Evolutionary conservation across 495 filamentous ascomycete genomes (phyloP).

Genomic region (Neurospora sp.): DNA sequence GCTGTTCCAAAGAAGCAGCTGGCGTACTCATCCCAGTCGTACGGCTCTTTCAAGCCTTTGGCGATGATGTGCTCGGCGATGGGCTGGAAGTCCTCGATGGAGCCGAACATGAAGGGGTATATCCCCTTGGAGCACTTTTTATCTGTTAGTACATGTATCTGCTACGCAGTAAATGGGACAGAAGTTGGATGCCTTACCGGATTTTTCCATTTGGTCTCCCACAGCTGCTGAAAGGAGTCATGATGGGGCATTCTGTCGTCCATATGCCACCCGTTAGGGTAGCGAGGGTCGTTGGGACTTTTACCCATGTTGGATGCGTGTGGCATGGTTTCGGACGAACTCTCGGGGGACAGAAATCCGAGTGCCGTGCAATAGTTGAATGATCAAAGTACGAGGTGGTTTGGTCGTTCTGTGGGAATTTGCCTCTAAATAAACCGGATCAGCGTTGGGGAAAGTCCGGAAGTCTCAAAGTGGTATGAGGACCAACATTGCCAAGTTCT

Average conservation of each 20-base stretch:
- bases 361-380: neutral
- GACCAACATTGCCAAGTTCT: neutral
- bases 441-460: neutral
- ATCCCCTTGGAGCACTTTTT: slow-evolving; percentile 39
- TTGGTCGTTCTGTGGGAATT: neutral
- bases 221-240: slow-evolving; percentile 54
- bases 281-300: neutral
- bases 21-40: slow-evolving; percentile 53
- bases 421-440: neutral
- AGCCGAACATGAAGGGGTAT: slow-evolving; percentile 66
- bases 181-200: slow-evolving; percentile 29
- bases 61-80: slow-evolving; percentile 46
- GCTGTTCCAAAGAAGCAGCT: slow-evolving; percentile 49
- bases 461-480: neutral
- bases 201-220: slow-evolving; percentile 67
- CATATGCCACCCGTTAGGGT: neutral
- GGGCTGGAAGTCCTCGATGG: slow-evolving; percentile 54
- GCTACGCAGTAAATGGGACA: neutral
- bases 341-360: neutral
- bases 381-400: neutral
- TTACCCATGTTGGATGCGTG: neutral
- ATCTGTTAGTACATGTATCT: neutral
- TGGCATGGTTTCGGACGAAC: neutral
- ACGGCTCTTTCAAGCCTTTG: slow-evolving; percentile 24
- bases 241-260: slow-evolving; percentile 35